Percentiles rank a stretch among this genome's conserved stretches.
Conservation (phyloP, 73 alveolate species). For the Paramecium sonneborni region DNA sequence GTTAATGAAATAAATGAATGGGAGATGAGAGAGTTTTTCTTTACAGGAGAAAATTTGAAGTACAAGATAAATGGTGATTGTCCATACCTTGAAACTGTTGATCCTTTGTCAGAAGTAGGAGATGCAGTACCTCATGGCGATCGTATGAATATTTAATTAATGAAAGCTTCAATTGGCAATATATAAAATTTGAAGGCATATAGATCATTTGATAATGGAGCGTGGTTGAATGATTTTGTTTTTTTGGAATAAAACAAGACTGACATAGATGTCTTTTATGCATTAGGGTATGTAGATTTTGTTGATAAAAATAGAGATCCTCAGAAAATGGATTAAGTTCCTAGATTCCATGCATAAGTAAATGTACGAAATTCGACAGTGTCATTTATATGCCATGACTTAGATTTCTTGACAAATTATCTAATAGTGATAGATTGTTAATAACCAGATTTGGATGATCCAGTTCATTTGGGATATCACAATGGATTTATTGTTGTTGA, state of each 20-base stretch:
- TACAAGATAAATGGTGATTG: not conserved
- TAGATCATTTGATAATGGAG: not conserved
- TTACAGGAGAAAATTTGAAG: conserved; percentile 24
- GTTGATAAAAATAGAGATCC: not conserved
- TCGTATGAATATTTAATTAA: not conserved
- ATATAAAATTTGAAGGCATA: not conserved
- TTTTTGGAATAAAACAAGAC: not conserved
- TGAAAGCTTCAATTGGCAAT: not conserved
- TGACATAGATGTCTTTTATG: not conserved
- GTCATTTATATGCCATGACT: not conserved
- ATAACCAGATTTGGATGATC: conserved; percentile 21
- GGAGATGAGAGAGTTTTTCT: not conserved
- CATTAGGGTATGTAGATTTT: conserved; percentile 14
- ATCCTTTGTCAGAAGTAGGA: not conserved
- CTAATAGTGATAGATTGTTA: not conserved
- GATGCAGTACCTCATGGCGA: not conserved
- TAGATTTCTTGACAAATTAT: not conserved
- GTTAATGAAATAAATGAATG: conserved; percentile 2
- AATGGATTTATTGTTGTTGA: not conserved
- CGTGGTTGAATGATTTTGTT: conserved; percentile 7
- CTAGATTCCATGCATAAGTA: not conserved
- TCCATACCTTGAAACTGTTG: not conserved
- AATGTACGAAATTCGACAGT: not conserved
- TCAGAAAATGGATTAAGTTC: not conserved
- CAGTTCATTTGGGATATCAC: not conserved